Evolutionary conservation across 2,329 filamentous ascomycete genomes (phyloP), one percentile per base, ranked within the genome.

Genomic region (Xylariaceae sp.): DNA sequence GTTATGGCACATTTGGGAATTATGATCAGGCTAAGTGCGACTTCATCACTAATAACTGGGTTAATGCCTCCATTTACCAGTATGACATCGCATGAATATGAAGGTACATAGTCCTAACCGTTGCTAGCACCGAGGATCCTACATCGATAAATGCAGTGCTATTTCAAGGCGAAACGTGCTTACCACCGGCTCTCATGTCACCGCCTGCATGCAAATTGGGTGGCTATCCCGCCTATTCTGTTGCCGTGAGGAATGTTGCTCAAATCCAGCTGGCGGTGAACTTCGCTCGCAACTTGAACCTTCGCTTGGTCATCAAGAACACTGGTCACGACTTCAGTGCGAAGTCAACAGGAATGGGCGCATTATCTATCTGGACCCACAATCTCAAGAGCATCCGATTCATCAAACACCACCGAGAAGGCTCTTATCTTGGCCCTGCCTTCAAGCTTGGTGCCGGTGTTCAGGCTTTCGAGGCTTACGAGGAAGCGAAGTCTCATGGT

Each of bases 381-480:
- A 65, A 71, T 19, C 61, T 76, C 32, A 72, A 74, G 48, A 60
- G 66, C 43, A 68, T 73, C 29, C 50, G 65, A 23, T 73, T 74
- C 56, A 61, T 70, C 32, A 56, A 64, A 9, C 64, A 68, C 26
- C 77, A 80, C 66, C 64, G 61, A 2, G 56, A 62, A 40, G 54
- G 58, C 2, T 48, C 48, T 7, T 78, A 77, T 49, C 66, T 61
- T 0, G 81, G 82, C 0, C 71, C 77, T 2, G 83, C 82, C 0
- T 75, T 85, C 60, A 85, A 82, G 66, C 71, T 83, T 14, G 83
- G 81, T 2, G 74, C 80, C 7, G 84, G 83, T 44, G 78, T 86
- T 7, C 75, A 82, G 55, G 80, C 77, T 2, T 74, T 73, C 32
- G 82, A 86, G 57, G 70, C 83, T 1, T 85, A 85, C 62, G 76